Evolutionary conservation across 495 filamentous ascomycete species (phyloP).

Genomic region (Pseudotulostoma volvatum): DNA sequence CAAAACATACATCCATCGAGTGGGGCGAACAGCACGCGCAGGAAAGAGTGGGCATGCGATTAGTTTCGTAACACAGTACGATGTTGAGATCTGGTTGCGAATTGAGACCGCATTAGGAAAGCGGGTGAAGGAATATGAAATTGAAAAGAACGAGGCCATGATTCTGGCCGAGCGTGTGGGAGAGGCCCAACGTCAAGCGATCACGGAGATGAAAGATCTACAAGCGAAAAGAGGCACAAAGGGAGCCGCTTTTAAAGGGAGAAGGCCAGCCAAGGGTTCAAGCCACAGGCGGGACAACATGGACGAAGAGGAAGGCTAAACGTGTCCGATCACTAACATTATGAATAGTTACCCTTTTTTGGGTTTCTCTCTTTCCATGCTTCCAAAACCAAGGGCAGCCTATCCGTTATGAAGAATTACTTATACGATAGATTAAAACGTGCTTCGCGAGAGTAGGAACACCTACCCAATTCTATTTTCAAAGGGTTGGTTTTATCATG

Average conservation of each 20-base stretch:
- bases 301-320: constrained; percentile 54
- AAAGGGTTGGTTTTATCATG: too few relatives aligned
- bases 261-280: constrained; percentile 34
- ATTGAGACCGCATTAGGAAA: constrained; percentile 72
- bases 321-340: background rate
- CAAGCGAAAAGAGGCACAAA: constrained; percentile 60
- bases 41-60: constrained; percentile 76
- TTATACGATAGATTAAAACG: too few relatives aligned
- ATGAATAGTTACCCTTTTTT: background rate
- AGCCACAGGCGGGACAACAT: constrained; percentile 70
- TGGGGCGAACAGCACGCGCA: constrained; percentile 83
- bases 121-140: constrained; percentile 51
- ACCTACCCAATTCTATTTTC: background rate
- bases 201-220: constrained; percentile 65
- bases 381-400: too few relatives aligned
- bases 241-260: constrained; percentile 35
- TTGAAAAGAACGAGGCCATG: constrained; percentile 74
- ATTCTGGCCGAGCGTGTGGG: constrained; percentile 59
- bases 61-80: constrained; percentile 76
- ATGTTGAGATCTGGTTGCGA: constrained; percentile 69
- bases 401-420: too few relatives aligned
- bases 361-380: too few relatives aligned
- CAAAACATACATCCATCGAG: constrained; percentile 91
- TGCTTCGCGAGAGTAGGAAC: too few relatives aligned
- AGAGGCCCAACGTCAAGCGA: constrained; percentile 70